Percentiles rank a stretch among this genome's conserved stretches.
These are phyloP conservation scores for Yueomyces sinensis DNA, from an alignment of 805 yeast species.

Conservation along the genomic window DNA sequence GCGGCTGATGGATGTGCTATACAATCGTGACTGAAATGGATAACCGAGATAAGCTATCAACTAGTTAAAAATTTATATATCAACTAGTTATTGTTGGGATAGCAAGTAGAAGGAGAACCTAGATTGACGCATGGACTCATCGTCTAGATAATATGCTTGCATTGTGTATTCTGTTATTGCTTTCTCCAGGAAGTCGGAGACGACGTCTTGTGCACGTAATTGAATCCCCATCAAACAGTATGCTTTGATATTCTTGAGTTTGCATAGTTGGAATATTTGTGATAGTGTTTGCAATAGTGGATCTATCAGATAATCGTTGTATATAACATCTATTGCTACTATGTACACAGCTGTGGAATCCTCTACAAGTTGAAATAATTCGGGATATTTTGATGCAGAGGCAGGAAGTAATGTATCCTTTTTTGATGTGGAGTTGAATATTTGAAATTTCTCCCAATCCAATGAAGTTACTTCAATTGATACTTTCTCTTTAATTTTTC, in stretches of 20 bases:
- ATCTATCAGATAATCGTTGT: slow-evolving; percentile 22
- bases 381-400: not conserved
- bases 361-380: not conserved
- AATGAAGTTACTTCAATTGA: slow-evolving; percentile 14
- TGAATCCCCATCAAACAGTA: slow-evolving; percentile 20
- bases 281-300: slow-evolving; percentile 19
- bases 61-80: too few relatives aligned
- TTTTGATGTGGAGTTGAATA: not conserved
- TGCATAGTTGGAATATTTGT: slow-evolving; percentile 5
- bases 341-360: slow-evolving; percentile 8
- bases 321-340: slow-evolving; percentile 25
- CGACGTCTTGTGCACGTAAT: slow-evolving; percentile 20
- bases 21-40: too few relatives aligned
- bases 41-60: too few relatives aligned
- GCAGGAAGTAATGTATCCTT: slow-evolving; percentile 1
- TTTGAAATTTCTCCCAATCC: slow-evolving; percentile 22
- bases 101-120: slow-evolving; percentile 15
- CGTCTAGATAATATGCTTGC: slow-evolving; percentile 9
- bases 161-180: slow-evolving; percentile 13
- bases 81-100: too few relatives aligned
- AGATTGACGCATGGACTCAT: slow-evolving; percentile 8
- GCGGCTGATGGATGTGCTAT: too few relatives aligned
- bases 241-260: not conserved
- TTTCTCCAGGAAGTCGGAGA: slow-evolving; percentile 15
- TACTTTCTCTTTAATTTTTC: slow-evolving; percentile 1